Evolutionary conservation across 2,329 filamentous ascomycete species (phyloP).

Genomic region (Diaporthe sp.): DNA sequence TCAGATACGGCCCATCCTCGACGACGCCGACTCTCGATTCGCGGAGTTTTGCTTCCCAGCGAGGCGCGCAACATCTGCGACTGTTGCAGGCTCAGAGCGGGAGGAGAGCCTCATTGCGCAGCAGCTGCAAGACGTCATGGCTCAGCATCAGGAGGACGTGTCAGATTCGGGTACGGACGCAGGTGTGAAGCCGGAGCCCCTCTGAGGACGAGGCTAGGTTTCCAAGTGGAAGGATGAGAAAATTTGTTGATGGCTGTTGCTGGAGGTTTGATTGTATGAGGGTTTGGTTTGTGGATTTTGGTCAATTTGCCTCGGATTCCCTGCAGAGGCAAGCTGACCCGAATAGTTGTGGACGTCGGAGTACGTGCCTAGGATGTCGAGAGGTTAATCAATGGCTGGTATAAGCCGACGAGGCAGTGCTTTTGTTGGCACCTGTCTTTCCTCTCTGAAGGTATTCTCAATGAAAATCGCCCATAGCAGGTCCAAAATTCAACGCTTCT

Average conservation of each 20-base stretch:
- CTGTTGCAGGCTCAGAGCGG: not conserved
- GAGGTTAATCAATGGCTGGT: not conserved
- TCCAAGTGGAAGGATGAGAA: not conserved
- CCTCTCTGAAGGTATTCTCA: not conserved
- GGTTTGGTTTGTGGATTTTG: not conserved
- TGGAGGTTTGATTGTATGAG: not conserved
- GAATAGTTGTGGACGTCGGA: not conserved
- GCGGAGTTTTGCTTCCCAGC: not conserved
- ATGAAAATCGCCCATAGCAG: not conserved
- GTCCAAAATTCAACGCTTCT: too few species aligned
- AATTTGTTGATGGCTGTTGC: not conserved
- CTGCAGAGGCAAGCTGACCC: not conserved
- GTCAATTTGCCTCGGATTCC: not conserved
- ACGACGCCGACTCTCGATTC: not conserved
- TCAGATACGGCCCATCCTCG: not conserved
- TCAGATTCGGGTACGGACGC: not conserved
- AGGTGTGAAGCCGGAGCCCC: not conserved
- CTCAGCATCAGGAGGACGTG: not conserved
- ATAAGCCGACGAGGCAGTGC: not conserved
- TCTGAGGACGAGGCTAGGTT: not conserved
- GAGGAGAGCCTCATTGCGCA: not conserved
- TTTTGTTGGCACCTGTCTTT: not conserved
- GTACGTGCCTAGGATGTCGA: not conserved
- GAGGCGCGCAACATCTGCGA: not conserved
- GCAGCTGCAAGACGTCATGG: not conserved